Percentiles rank a stretch among this genome's conserved stretches.
Evolutionary conservation across 768 basidiomycete species (phyloP).

Genomic region (Jaapia argillacea): DNA sequence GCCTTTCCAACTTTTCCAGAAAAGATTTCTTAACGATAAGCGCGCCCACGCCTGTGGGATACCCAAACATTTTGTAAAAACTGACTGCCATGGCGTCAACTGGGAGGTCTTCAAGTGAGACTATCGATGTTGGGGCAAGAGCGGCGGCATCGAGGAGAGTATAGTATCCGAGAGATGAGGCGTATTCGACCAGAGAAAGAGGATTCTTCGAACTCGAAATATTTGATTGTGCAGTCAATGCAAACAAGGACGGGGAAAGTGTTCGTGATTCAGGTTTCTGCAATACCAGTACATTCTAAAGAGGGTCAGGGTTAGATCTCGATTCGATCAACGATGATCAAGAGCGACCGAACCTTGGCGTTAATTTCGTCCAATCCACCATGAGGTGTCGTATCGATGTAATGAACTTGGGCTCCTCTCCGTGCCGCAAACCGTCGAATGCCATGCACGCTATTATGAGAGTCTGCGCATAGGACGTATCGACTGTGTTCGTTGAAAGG

Average conservation of each 20-base stretch:
- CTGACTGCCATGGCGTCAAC: slow-evolving; percentile 79
- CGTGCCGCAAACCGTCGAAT: slow-evolving; percentile 60
- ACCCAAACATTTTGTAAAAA: slow-evolving; percentile 90
- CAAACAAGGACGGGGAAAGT: slow-evolving; percentile 51
- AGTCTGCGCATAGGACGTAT: slow-evolving; percentile 65
- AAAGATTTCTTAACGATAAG: slow-evolving; percentile 67
- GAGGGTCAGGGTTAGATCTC: slow-evolving; percentile 31
- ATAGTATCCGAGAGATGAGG: slow-evolving; percentile 57
- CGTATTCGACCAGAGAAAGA: slow-evolving; percentile 53
- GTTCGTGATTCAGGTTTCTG: slow-evolving; percentile 28
- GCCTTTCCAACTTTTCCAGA: slow-evolving; percentile 46
- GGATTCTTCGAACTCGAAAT: slow-evolving; percentile 68
- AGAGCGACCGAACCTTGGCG: slow-evolving; percentile 55
- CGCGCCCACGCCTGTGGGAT: slow-evolving; percentile 77
- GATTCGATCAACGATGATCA: slow-evolving; percentile 1
- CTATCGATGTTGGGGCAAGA: slow-evolving; percentile 58
- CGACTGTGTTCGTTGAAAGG: slow-evolving; percentile 50
- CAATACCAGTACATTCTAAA: slow-evolving; percentile 39
- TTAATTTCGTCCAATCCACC: slow-evolving; percentile 53
- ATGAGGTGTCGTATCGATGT: slow-evolving; percentile 50
- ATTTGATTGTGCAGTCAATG: slow-evolving; percentile 75
- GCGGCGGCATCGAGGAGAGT: slow-evolving; percentile 80
- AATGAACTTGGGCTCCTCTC: slow-evolving; percentile 46
- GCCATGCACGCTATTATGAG: slow-evolving; percentile 80
- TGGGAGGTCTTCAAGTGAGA: slow-evolving; percentile 54